Conservation (phyloP, 352 stramenopile genomes). For the Phytophthora europaea region DNA sequence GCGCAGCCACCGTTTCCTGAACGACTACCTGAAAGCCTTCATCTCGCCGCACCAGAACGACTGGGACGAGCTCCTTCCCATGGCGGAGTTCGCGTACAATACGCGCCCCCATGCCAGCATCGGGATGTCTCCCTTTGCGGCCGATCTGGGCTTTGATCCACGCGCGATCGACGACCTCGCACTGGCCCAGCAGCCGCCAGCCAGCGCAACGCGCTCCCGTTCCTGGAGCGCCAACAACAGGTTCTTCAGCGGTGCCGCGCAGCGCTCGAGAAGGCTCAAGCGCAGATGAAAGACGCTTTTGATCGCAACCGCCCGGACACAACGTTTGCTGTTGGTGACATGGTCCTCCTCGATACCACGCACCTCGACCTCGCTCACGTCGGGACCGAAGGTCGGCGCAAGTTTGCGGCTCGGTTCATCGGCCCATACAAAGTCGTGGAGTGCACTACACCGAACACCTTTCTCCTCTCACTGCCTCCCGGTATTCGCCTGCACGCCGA, state of each 20-base stretch:
- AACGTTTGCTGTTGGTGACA: neutral
- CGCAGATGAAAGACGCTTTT: neutral
- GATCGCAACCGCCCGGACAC: neutral
- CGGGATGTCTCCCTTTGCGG: neutral
- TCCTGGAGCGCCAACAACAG: neutral
- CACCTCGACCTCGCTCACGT: slow-evolving; percentile 7
- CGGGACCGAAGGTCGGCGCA: neutral
- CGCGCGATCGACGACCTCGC: too few relatives aligned
- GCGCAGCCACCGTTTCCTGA: neutral
- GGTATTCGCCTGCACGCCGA: slow-evolving; percentile 7
- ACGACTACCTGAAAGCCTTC: neutral
- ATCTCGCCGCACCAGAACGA: neutral
- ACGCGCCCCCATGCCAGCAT: neutral
- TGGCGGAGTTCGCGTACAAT: neutral
- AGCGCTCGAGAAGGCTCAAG: neutral
- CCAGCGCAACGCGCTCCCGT: neutral
- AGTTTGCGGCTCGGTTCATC: slow-evolving; percentile 11
- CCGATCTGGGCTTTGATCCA: neutral
- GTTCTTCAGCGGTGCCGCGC: neutral
- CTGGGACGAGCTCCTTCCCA: neutral
- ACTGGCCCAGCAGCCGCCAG: too few relatives aligned
- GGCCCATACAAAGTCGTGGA: slow-evolving; percentile 5
- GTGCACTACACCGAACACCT: neutral
- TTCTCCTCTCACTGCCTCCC: neutral
- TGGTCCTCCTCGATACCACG: neutral